Conservation (phyloP, 805 yeast genomes). For the Gaillardinia entomophila region DNA sequence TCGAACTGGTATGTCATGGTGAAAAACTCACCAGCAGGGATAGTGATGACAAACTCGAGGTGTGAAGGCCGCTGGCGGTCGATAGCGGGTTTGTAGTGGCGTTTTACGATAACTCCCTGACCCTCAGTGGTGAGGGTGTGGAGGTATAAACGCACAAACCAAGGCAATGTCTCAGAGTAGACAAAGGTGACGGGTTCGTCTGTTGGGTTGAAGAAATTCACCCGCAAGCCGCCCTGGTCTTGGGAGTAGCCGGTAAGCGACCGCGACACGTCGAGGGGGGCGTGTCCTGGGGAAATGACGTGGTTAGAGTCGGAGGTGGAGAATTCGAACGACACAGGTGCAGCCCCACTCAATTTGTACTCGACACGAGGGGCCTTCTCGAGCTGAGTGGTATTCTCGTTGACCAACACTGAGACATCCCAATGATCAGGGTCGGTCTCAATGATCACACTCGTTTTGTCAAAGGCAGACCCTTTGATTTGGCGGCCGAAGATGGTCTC, state of each 20-base stretch:
- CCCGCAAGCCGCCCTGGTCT: constrained; percentile 84
- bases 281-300: constrained; percentile 34
- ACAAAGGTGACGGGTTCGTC: constrained; percentile 45
- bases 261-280: constrained; percentile 72
- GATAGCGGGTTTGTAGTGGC: constrained; percentile 67
- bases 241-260: constrained; percentile 90
- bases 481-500: constrained; percentile 64
- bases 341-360: constrained; percentile 12
- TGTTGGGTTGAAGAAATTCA: constrained; percentile 54
- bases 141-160: constrained; percentile 83
- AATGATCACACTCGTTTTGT: constrained; percentile 38
- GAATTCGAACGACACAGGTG: constrained; percentile 32
- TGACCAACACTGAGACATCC: constrained; percentile 30
- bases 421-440: constrained; percentile 41
- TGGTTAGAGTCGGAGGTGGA: constrained; percentile 40
- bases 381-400: background rate
- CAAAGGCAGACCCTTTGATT: constrained; percentile 59
- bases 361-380: background rate
- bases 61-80: constrained; percentile 82
- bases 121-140: constrained; percentile 51
- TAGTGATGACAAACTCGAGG: constrained; percentile 56
- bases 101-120: constrained; percentile 37
- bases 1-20: constrained; percentile 75
- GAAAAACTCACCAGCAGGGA: constrained; percentile 62
- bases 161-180: constrained; percentile 81